phyloP scores from a whole-genome alignment of 805 yeast genomes.

The Dipodascus geniculatus region DNA sequence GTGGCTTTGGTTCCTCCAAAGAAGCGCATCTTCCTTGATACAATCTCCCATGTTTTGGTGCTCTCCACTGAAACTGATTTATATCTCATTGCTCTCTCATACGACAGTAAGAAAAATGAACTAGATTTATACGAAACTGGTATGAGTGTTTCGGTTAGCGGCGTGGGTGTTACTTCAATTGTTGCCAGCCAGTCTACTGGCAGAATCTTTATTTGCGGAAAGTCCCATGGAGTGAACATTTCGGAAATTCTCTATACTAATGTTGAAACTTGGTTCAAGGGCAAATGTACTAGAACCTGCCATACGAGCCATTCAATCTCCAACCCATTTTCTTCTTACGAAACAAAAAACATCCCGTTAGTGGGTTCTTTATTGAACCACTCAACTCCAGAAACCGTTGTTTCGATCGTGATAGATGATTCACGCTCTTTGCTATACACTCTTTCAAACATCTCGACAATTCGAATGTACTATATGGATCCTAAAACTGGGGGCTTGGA shows the following conservation, averaged over 20 bases:
- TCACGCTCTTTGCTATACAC: constrained; percentile 70
- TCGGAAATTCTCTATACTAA: constrained; percentile 84
- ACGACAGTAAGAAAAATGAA: constrained; percentile 28
- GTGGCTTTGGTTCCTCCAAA: constrained; percentile 76
- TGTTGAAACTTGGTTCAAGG: constrained; percentile 76
- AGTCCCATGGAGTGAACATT: constrained; percentile 58
- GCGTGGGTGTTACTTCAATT: constrained; percentile 58
- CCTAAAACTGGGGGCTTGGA: constrained; percentile 29
- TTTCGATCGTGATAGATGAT: constrained; percentile 61
- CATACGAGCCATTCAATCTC: constrained; percentile 39
- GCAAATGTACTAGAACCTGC: constrained; percentile 74
- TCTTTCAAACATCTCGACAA: constrained; percentile 67
- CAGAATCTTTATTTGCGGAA: constrained; percentile 78
- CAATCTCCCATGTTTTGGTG: constrained; percentile 60
- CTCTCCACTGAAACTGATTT: constrained; percentile 74
- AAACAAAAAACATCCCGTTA: constrained; percentile 10
- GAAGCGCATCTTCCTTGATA: constrained; percentile 64
- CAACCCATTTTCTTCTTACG: constrained; percentile 31
- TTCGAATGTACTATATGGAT: constrained; percentile 55
- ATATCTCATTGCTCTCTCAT: constrained; percentile 63
- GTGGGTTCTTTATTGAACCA: constrained; percentile 19
- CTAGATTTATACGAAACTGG: constrained; percentile 73
- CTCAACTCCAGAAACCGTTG: constrained; percentile 41
- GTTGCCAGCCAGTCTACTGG: constrained; percentile 50
- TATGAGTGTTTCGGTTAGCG: constrained; percentile 67